Evolutionary conservation across 2,329 filamentous ascomycete species (phyloP).

Genomic region (Fusarium sp.): DNA sequence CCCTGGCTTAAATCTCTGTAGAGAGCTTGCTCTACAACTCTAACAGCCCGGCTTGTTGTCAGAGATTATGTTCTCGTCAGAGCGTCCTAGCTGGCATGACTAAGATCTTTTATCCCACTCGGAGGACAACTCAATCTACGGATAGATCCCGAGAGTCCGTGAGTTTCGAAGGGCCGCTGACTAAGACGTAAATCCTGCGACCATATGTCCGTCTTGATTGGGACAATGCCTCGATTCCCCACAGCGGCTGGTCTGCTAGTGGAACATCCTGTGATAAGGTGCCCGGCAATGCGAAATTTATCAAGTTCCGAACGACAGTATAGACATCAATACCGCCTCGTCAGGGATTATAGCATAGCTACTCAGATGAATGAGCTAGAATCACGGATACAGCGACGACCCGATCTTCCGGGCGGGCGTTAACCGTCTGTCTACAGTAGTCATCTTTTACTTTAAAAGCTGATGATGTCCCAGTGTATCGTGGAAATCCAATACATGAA

Average conservation of each 20-base stretch:
- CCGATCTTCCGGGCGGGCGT: not conserved
- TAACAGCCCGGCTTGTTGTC: too few relatives aligned
- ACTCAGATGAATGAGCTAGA: not conserved
- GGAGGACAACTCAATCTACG: not conserved
- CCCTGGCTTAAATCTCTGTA: too few relatives aligned
- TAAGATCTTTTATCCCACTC: not conserved
- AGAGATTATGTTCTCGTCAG: too few relatives aligned
- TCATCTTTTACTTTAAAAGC: not conserved
- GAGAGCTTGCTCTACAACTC: too few relatives aligned
- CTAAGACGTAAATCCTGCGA: not conserved
- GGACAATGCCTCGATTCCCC: not conserved
- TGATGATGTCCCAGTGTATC: not conserved
- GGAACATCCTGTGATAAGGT: too few relatives aligned
- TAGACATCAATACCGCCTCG: not conserved
- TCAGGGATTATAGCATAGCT: not conserved
- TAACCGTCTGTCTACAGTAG: not conserved
- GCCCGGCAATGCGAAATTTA: not conserved
- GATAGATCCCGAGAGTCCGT: not conserved
- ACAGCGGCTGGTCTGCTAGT: not conserved
- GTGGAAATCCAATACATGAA: not conserved
- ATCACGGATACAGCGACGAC: not conserved
- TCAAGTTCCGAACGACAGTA: not conserved
- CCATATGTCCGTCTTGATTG: not conserved
- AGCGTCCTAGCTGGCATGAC: not conserved
- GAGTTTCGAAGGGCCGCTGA: not conserved